Conservation (phyloP, 768 basidiomycete species). For the Hericium erinaceus region DNA sequence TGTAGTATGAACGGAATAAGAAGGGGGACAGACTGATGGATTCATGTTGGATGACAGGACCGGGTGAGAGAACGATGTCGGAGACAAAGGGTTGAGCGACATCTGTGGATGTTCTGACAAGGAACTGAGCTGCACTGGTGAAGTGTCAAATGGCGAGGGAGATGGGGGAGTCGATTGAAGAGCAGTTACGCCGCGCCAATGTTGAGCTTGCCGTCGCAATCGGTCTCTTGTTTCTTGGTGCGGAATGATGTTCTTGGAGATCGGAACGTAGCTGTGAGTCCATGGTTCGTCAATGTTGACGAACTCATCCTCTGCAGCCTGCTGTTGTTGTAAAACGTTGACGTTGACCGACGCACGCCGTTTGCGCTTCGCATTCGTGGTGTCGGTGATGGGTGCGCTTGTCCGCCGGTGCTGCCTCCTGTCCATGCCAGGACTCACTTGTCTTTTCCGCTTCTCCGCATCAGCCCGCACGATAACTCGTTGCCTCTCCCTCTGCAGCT, state of each 20-base stretch:
- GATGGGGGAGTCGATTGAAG: conserved; percentile 26
- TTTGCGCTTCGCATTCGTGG: conserved; percentile 28
- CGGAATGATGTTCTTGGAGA: conserved; percentile 36
- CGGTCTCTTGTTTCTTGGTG: conserved; percentile 35
- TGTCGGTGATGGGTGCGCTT: conserved; percentile 27
- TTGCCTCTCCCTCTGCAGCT: conserved; percentile 32
- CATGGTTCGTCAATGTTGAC: conserved; percentile 42
- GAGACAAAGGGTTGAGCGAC: conserved; percentile 23
- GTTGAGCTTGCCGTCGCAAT: conserved; percentile 48
- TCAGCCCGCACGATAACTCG: conserved; percentile 17
- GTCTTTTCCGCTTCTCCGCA: conserved; percentile 21
- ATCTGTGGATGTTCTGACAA: conserved; percentile 19
- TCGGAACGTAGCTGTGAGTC: conserved; percentile 36
- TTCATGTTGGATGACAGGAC: conserved; percentile 28
- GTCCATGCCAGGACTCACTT: conserved; percentile 30
- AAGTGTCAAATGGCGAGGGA: conserved; percentile 22
- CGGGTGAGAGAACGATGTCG: conserved; percentile 24
- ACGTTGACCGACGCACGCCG: conserved; percentile 29
- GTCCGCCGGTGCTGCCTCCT: conserved; percentile 26
- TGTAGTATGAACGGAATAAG: conserved; percentile 60
- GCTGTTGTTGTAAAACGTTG: not conserved
- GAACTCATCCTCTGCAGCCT: conserved; percentile 33
- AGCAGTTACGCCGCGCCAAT: conserved; percentile 65
- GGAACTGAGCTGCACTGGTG: conserved; percentile 26
- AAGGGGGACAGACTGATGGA: conserved; percentile 41